phyloP scores from a whole-genome alignment of 345 rosid genomes.

The Erysimum cheiranthoides region DNA sequence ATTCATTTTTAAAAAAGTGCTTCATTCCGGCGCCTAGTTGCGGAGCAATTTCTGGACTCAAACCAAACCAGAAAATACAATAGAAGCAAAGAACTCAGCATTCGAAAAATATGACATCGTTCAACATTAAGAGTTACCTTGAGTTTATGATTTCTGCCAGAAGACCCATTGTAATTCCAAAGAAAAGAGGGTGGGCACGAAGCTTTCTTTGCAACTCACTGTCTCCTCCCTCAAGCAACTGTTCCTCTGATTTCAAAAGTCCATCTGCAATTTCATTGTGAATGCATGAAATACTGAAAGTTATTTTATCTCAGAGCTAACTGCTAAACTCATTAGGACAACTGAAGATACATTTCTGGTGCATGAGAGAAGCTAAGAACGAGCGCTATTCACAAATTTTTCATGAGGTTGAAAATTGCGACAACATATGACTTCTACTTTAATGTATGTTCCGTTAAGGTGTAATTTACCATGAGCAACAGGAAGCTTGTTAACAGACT shows the following conservation, averaged over 20 bases:
- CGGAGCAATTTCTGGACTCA: neutral
- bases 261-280: constrained; percentile 57
- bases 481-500: constrained; percentile 59
- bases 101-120: constrained; percentile 17
- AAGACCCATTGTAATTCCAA: constrained; percentile 91
- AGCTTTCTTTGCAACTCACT: constrained; percentile 63
- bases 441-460: constrained; percentile 8
- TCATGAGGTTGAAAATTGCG: neutral
- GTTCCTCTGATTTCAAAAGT: constrained; percentile 51
- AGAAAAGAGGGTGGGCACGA: constrained; percentile 85
- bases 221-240: constrained; percentile 46
- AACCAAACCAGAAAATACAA: neutral
- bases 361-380: constrained; percentile 27
- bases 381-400: constrained; percentile 25
- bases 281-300: constrained; percentile 36
- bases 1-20: neutral
- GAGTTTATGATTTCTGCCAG: constrained; percentile 98
- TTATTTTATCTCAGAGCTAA: constrained; percentile 16
- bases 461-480: constrained; percentile 59
- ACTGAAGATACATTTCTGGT: constrained; percentile 11
- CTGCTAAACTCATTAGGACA: constrained; percentile 10
- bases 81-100: constrained; percentile 12
- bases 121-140: constrained; percentile 57
- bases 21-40: neutral
- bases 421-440: constrained; percentile 17